A percentile compares a stretch with the other conserved stretches of the same genome.
These are phyloP conservation scores for Volvox reticuliferus DNA, from an alignment of 139 green algal genomes.

Conservation along the genomic window DNA sequence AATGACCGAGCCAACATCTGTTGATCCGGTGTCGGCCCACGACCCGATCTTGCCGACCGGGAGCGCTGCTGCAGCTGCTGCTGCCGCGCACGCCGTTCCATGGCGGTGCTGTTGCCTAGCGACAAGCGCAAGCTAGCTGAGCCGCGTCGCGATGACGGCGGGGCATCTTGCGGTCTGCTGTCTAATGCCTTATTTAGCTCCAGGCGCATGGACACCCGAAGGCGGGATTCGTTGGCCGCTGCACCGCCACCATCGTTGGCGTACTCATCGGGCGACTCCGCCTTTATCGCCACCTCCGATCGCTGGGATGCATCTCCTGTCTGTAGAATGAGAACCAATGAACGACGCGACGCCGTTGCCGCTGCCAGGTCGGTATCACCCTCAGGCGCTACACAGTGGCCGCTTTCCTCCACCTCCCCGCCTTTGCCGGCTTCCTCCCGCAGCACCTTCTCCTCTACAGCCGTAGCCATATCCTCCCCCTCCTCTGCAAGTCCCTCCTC, in stretches of 20 bases:
- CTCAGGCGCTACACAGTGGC: neutral
- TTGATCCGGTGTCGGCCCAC: neutral
- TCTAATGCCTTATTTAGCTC: neutral
- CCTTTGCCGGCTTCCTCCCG: constrained; percentile 10
- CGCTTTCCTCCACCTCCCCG: neutral
- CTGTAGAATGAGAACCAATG: neutral
- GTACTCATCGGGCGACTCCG: neutral
- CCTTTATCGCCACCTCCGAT: neutral
- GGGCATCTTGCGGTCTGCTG: neutral
- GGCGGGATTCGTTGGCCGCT: neutral
- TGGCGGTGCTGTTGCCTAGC: neutral
- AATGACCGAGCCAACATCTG: constrained; percentile 27
- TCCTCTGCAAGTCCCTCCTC: neutral
- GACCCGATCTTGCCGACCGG: neutral
- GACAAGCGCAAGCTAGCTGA: neutral
- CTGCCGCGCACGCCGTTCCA: neutral
- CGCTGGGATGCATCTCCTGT: neutral
- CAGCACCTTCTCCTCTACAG: neutral
- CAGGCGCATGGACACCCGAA: neutral
- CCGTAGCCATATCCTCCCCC: neutral
- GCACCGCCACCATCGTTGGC: neutral
- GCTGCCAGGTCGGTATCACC: neutral
- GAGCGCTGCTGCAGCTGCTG: neutral
- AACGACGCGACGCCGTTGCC: neutral
- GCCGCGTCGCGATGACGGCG: neutral